Evolutionary conservation across 2,329 filamentous ascomycete species (phyloP).

Genomic region (Epichloe festucae): DNA sequence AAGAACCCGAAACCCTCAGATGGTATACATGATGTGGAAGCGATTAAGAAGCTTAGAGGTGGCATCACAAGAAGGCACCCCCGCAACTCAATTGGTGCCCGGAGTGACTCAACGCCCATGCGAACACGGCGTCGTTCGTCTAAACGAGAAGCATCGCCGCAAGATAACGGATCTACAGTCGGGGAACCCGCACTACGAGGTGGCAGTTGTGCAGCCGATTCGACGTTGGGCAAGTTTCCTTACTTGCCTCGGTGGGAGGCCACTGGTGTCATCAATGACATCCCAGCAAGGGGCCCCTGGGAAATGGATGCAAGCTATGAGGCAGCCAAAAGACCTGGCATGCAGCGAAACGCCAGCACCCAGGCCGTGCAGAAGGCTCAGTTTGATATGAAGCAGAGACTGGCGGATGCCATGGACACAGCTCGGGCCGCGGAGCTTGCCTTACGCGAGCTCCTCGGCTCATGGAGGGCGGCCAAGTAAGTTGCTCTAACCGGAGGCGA

Average conservation of each 20-base stretch:
- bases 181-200: conserved; percentile 29
- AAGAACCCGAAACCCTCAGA: conserved; percentile 83
- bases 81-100: conserved; percentile 47
- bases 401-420: conserved; percentile 63
- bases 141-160: conserved; percentile 25
- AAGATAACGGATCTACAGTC: conserved; percentile 25
- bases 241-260: conserved; percentile 57
- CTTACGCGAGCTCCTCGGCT: conserved; percentile 67
- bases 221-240: conserved; percentile 40
- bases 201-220: conserved; percentile 28
- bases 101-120: conserved; percentile 45
- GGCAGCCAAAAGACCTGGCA: conserved; percentile 20
- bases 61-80: conserved; percentile 74
- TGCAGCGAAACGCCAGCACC: conserved; percentile 33
- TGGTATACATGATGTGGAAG: conserved; percentile 79
- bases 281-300: conserved; percentile 32
- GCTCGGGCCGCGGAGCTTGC: conserved; percentile 74
- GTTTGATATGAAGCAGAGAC: conserved; percentile 49
- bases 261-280: conserved; percentile 67
- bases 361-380: conserved; percentile 45
- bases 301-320: conserved; percentile 23
- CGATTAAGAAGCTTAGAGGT: conserved; percentile 71
- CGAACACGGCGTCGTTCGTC: conserved; percentile 33
- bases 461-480: conserved; percentile 72
- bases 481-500: conserved; percentile 20